Evolutionary conservation across 1,284 basidiomycete genomes (phyloP), one percentile per base, ranked within the genome.

Genomic region (Cryptococcus sp.): DNA sequence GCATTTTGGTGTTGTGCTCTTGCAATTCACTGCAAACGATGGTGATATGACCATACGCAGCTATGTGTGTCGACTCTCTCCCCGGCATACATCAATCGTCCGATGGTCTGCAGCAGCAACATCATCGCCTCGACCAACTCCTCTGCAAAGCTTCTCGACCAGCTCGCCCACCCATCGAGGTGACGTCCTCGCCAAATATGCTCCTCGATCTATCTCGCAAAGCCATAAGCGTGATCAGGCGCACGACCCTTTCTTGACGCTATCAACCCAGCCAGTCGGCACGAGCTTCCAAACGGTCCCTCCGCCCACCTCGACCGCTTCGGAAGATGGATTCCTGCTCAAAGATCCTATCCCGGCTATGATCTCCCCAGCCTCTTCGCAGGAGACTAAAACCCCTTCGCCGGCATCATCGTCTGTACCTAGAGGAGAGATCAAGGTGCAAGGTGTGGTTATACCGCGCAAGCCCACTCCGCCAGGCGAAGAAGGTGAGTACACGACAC

Each of bases 381-480:
- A 4, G 25, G 12, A 6, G 23, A 12, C 23, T 14, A 16, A 10
- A 16, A 25, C 22, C 22, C 5, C 11, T 12, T 4, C 39, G n/a
- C 25, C 10, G 14, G 24, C 11, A 16, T 25, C 22, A 6, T 32
- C 31, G 31, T 36, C 31, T 11, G 16, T 53, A 10, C 32, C 16
- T 16, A 22, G 46, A 33, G 35, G 35, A 56, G 57, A 59, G 22
- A 58, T 63, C 19, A 26, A 49, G 6, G 59, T 71, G 4, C 54
- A 60, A 43, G 68, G 67, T 5, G 51, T 71, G 1, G 26, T 45
- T 3, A 55, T 71, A 1, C 68, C 68, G 19, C 61, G 62, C 0
- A 68, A 62, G 47, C 69, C 69, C 4, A 47, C 52, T 6, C 52
- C 65, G 12, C 69, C 69, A 19, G 65, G 60, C 1, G 65, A 65